These are phyloP conservation scores for Funneliformis geosporum DNA, from an alignment of 192 early-diverging fungal genomes.

Conservation along the genomic window DNA sequence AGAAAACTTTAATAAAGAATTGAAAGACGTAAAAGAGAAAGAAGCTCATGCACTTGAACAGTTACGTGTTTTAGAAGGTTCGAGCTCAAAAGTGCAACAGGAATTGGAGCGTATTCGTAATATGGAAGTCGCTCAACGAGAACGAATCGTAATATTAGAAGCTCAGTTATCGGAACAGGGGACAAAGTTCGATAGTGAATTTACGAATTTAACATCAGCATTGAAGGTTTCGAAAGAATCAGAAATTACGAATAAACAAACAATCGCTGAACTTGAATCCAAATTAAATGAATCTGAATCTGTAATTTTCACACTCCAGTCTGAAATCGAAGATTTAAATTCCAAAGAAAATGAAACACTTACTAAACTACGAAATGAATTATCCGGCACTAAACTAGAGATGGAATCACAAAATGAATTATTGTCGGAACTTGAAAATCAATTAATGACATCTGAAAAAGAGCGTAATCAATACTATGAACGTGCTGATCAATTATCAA, in stretches of 20 bases:
- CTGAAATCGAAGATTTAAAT: neutral
- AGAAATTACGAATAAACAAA: neutral
- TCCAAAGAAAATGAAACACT: neutral
- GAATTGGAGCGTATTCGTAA: neutral
- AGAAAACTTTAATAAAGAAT: neutral
- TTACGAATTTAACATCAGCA: slow-evolving; percentile 12
- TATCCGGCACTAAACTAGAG: slow-evolving; percentile 2
- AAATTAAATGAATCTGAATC: neutral
- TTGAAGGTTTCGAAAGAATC: neutral
- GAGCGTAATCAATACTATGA: neutral
- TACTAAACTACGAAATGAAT: neutral
- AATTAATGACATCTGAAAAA: neutral
- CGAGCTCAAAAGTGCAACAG: neutral
- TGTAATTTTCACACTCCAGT: neutral
- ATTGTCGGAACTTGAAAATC: slow-evolving; percentile 2
- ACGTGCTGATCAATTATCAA: neutral
- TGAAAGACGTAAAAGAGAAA: neutral
- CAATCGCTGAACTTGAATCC: slow-evolving; percentile 4
- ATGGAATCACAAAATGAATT: slow-evolving; percentile 10
- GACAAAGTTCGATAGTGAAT: neutral
- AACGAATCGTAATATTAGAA: slow-evolving; percentile 7
- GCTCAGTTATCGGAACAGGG: neutral
- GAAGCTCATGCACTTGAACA: neutral
- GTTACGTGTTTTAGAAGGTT: neutral
- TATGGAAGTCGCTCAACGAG: neutral